Base-by-base conservation (phyloP, 2,329 filamentous ascomycete species). In the Madurella mycetomatis region DNA sequence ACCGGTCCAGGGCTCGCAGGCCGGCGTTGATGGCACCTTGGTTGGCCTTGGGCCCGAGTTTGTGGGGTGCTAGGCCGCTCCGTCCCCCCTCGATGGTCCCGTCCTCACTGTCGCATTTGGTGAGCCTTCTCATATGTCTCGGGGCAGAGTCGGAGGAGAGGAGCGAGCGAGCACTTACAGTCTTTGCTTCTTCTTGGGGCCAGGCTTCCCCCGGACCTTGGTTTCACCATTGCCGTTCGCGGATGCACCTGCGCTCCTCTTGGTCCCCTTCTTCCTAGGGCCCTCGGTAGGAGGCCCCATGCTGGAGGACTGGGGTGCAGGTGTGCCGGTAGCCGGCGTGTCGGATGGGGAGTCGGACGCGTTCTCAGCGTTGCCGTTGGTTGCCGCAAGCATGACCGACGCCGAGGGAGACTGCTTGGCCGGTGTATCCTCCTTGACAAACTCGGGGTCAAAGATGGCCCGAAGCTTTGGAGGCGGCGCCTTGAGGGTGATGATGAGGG, bases 21-120 rank as follows among this genome's bases (percentile, higher is more conserved):
- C 90, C 90, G 51, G 94, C 94, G 69, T 99, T 99, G 79, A 99
- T 99, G 56, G 92, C 92, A 60, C 94, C 94, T 66, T 92, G 89
- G 70, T 96, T 97, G 49, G 92, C 92, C 72, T 96, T 97, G 62
- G 94, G 94, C 3, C 92, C 92, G 25, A 97, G 86, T 71, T 95
- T 95, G 73, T 92, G 89, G 51, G 79, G 78, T 5, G 75, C 74
- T 44, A 76, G 72, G 64, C 78, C 75, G 62, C 72, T 71, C 57
- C 75, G 67, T 62, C 75, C 73, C 66, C 75, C 76, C 62, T 86
- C 83, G 66, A 83, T 78, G 31, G 79, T 78, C 31, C 83, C 82
- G 63, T 86, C 83, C 65, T 86, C 83, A 60, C 83, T 86, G 56
- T 49, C 48, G 54, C 37, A 49, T 37, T 31, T 51, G 54, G 62